Conservation (phyloP, 164 flowering plant genomes). For the Magnolia officinalis region DNA sequence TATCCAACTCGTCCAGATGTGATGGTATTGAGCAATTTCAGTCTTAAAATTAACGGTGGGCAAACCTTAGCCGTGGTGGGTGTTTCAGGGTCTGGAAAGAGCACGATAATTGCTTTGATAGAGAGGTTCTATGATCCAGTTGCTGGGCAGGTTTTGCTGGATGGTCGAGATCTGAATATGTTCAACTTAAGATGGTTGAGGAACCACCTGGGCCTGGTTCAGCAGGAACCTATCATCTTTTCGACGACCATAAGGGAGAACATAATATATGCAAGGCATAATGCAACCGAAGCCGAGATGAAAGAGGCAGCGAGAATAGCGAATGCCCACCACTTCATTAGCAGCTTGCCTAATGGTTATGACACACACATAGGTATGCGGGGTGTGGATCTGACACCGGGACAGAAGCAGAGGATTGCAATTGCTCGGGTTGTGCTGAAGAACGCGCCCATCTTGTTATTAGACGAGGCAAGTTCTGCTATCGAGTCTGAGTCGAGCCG, state of each 20-base stretch:
- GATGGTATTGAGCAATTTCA: slow-evolving; percentile 81
- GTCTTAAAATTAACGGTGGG: slow-evolving; percentile 89
- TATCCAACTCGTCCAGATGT: slow-evolving; percentile 91
- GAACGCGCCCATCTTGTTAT: slow-evolving; percentile 85
- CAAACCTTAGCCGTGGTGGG: slow-evolving; percentile 97
- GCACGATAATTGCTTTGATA: slow-evolving; percentile 84
- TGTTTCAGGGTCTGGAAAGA: slow-evolving; percentile 96
- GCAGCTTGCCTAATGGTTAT: slow-evolving; percentile 94
- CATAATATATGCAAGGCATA: slow-evolving; percentile 93
- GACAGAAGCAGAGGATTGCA: slow-evolving; percentile 96
- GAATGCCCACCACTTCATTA: slow-evolving; percentile 96
- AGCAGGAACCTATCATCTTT: slow-evolving; percentile 94
- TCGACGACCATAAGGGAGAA: slow-evolving; percentile 92
- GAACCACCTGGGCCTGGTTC: slow-evolving; percentile 85
- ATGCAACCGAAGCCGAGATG: slow-evolving; percentile 93
- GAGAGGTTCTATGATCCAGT: slow-evolving; percentile 92
- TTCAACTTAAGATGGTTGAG: slow-evolving; percentile 93
- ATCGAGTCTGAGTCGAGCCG: slow-evolving; percentile 98
- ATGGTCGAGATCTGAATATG: slow-evolving; percentile 76
- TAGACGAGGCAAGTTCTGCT: slow-evolving; percentile 95
- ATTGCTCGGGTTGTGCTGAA: slow-evolving; percentile 94
- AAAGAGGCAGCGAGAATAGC: slow-evolving; percentile 99
- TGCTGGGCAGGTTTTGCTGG: slow-evolving; percentile 80
- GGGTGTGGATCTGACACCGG: slow-evolving; percentile 92
- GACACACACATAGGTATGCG: slow-evolving; percentile 98